Conservation (phyloP, 23 red algal genomes). For the Pyropia yezoensis region DNA sequence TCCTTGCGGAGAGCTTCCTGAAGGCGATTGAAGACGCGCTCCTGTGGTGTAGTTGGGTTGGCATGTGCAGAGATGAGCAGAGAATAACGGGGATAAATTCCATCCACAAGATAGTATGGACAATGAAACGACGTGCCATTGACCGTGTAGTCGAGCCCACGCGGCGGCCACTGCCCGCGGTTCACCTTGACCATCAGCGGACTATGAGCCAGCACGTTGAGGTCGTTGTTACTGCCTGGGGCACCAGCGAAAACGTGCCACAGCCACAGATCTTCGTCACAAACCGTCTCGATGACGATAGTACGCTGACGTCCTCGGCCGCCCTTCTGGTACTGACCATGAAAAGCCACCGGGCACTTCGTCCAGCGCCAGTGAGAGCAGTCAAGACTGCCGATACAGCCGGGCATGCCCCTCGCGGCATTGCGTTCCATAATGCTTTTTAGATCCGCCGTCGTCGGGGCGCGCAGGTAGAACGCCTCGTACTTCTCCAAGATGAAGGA, state of each 20-base stretch:
- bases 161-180: neutral
- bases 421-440: neutral
- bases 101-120: constrained; percentile 22
- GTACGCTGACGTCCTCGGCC: neutral
- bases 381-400: neutral
- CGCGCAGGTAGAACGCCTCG: neutral
- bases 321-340: neutral
- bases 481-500: constrained; percentile 9
- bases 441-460: neutral
- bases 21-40: too few relatives aligned
- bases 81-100: constrained; percentile 12
- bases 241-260: neutral
- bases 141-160: neutral
- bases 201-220: neutral
- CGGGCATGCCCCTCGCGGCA: neutral
- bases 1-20: too few relatives aligned
- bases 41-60: too few relatives aligned
- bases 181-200: neutral
- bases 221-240: constrained; percentile 1
- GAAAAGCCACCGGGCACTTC: neutral
- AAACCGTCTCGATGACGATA: neutral
- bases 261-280: neutral
- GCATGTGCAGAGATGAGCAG: neutral
- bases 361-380: neutral
- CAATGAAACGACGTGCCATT: too few relatives aligned